Evolutionary conservation across 345 rosid genomes (phyloP), one percentile per base, ranked within the genome.

Genomic region (Rhodamnia argentea): DNA sequence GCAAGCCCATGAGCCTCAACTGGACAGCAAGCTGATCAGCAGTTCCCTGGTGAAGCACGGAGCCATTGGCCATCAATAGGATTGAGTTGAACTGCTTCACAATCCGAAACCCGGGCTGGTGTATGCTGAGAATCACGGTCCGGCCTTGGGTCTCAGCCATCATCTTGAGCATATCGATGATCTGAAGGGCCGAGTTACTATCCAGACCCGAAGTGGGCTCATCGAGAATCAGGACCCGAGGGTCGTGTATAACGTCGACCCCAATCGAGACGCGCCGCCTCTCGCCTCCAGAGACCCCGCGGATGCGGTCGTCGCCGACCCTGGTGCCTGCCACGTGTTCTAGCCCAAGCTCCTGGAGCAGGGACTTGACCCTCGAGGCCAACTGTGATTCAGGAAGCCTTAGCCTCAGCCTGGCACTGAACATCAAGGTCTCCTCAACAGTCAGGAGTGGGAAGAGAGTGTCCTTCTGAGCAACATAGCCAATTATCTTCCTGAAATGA

Each of bases 161-260:
- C 22, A 88, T 88, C 89, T 96, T 97, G 47, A 97, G 95, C 99
- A 96, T 93, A 76, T 92, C 94, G 13, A 97, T 92, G 83, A 94
- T 94, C 89, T 95, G 99, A 29, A 94, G 86, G 32, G 99, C 99
- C 23, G 95, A 94, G 55, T 92, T 93, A 87, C 99, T 96, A 82
- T 97, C 99, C 82, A 97, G 96, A 15, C 99, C 99, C 4, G 99
- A 97, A 82, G 99, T 97, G 51, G 99, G 99, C 81, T 98, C 99
- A 84, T 98, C 99, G 76, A 98, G 99, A 82, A 98, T 95, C 44
- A 96, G 86, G 40, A 98, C 98, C 90, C 92, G 87, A 2, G 99
- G 99, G 83, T 96, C 98, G 42, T 98, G 99, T 51, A 96, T 91
- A 22, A 92, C 97, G 58, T 96, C 99, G 29, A 98, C 97, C 84